Evolutionary conservation across 306 rosid species (phyloP), one percentile per base, ranked within the genome.

Genomic region (Clitoria ternatea): DNA sequence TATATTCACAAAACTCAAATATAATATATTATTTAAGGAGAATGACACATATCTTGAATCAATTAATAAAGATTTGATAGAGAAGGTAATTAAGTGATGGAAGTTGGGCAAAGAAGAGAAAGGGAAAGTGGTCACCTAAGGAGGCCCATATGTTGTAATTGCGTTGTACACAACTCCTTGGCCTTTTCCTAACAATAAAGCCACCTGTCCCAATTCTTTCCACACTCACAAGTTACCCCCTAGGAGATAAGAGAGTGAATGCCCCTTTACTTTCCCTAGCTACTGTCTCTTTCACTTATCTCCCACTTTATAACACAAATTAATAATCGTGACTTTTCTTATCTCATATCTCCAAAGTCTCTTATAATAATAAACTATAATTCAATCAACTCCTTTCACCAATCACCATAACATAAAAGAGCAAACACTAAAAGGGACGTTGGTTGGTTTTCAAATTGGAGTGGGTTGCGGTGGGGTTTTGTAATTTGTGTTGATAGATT

Each of bases 51-150:
- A n/a, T n/a, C n/a, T n/a, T n/a, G n/a, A n/a, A n/a, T n/a, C n/a
- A n/a, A n/a, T n/a, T n/a, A n/a, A n/a, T n/a, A n/a, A 70, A 39
- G 68, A 80, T 57, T 83, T 76, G 83, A 74, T 61, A 30, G 18
- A 49, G 75, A 45, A 74, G n/a, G 48, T 53, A 70, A 60, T 55
- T 35, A 19, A 75, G 81, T 66, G 61, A 80, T 64, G 67, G 74
- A 76, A 78, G 66, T 76, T 66, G 80, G 78, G 57, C 22, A 33
- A 37, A 59, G n/a, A n/a, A n/a, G 57, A 43, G 29, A 61, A 68
- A 75, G 80, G 55, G 42, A 61, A 76, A 60, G 86, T 67, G 84
- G 88, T 75, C 77, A 77, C 81, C 48, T 56, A 66, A 23, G 35
- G 29, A 50, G 37, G 48, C 24, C 66, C 71, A 18, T 69, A 33